Conservation (phyloP, 352 stramenopile species). For the Globisporangium emineosum region DNA sequence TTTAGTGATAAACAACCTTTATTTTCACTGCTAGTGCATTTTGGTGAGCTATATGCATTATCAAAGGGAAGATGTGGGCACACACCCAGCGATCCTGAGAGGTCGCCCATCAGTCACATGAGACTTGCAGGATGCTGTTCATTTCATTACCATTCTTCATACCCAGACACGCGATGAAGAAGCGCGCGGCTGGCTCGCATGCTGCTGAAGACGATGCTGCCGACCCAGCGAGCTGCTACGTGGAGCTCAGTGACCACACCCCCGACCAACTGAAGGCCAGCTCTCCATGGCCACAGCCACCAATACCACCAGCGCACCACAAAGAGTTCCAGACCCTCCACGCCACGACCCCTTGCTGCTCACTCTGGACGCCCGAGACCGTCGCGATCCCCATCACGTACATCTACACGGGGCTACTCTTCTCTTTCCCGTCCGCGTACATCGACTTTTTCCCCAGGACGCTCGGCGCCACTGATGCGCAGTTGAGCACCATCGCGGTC, state of each 20-base stretch:
- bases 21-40: no score
- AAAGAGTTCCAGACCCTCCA: background rate
- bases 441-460: constrained; percentile 75
- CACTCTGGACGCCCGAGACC: constrained; percentile 48
- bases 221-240: constrained; percentile 3
- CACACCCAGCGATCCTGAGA: constrained; percentile 8
- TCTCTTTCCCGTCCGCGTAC: constrained; percentile 62
- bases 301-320: background rate
- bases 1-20: no score
- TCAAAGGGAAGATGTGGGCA: background rate
- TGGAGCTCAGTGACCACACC: background rate
- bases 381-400: constrained; percentile 77
- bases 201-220: background rate
- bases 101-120: background rate
- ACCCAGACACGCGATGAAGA: constrained; percentile 13
- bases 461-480: constrained; percentile 56
- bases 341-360: constrained; percentile 14
- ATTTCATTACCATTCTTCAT: background rate
- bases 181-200: background rate
- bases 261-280: background rate
- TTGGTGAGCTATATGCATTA: background rate
- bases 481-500: constrained; percentile 68
- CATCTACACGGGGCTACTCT: constrained; percentile 68
- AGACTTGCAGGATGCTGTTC: background rate
- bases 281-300: no score